Evolutionary conservation across 1,139 yeast species (phyloP), one percentile per base, ranked within the genome.

Genomic region (Yarrowia galli): DNA sequence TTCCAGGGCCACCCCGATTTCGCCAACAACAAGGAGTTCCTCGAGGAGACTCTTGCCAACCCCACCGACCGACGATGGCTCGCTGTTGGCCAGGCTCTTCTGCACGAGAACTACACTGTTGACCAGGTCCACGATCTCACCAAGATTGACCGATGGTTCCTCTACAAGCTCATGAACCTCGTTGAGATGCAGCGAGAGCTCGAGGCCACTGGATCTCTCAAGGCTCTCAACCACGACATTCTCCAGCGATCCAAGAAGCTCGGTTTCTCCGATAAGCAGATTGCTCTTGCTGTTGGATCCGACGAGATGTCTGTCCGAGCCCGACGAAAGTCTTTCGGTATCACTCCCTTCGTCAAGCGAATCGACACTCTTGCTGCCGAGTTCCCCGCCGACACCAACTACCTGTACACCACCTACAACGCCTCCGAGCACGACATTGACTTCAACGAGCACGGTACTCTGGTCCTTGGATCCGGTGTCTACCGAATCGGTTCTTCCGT

Each of bases 41-140:
- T 92, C 75, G 97, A 92, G 77, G 87, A 85, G 67, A 92, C 85
- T 45, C 85, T 95, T 75, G 85, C 90, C 67, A 89, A 91, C 77
- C 99, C 99, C 70, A 91, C 98, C 70, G 99, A 95, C 79, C 90
- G 97, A 82, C 89, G 99, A 83, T 92, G 97, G 92, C 86, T 95
- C 75, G 99, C 99, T 66, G 97, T 95, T 72, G 98, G 98, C 66
- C 97, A 95, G 81, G 99, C 99, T 69, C 83, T 93, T 75, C 79
- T 92, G 69, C 95, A 92, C 76, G 96, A 92, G 81, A 87, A 88
- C 78, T 95, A 95, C 80, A 79, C 97, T 15, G 97, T 95, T 71
- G 98, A 95, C 70, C 84, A 83, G 78, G 97, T 95, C 68, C 97
- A 92, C 78, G 96, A 92, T 66, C 84, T 95, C 73, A 86, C 96